Conservation (phyloP, 495 filamentous ascomycete species). For the Glarea lozoyensis region DNA sequence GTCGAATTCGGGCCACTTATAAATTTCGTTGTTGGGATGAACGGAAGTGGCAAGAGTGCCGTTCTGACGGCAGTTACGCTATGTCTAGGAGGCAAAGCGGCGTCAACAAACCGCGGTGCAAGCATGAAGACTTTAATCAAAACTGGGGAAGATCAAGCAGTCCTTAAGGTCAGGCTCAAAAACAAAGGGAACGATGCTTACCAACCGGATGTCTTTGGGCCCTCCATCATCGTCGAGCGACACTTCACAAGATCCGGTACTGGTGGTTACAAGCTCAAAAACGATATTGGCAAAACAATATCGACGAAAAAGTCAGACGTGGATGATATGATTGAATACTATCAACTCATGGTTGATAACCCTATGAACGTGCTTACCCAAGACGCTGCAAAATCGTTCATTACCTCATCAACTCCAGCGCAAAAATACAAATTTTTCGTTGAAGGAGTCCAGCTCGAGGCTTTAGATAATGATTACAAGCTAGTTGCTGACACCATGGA, state of each 20-base stretch:
- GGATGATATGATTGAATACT: conserved; percentile 91
- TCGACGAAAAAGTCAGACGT: conserved; percentile 80
- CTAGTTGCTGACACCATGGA: conserved; percentile 62
- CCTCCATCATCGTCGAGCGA: conserved; percentile 83
- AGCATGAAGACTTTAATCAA: conserved; percentile 91
- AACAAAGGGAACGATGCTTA: conserved; percentile 81
- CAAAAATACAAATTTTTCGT: conserved; percentile 97
- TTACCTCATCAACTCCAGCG: conserved; percentile 68
- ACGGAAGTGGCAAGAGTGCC: conserved; percentile 98
- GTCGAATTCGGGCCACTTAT: conserved; percentile 84
- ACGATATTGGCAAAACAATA: conserved; percentile 55
- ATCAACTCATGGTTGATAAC: conserved; percentile 90
- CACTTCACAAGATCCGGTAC: conserved; percentile 70
- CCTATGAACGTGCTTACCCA: conserved; percentile 97
- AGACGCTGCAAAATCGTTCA: conserved; percentile 87
- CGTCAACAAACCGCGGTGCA: conserved; percentile 87
- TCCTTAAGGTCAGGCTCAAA: conserved; percentile 69
- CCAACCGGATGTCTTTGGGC: conserved; percentile 72
- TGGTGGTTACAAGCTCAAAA: conserved; percentile 84
- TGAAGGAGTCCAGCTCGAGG: conserved; percentile 87
- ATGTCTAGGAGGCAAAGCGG: conserved; percentile 91
- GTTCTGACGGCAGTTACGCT: conserved; percentile 91
- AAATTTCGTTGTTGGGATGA: conserved; percentile 96
- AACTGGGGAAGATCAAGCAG: conserved; percentile 59
- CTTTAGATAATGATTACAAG: conserved; percentile 84